Percentiles rank a stretch among this genome's conserved stretches.
phyloP scores from a whole-genome alignment of 1,139 yeast species.

The Hemisphaericaspora xylofermentans region DNA sequence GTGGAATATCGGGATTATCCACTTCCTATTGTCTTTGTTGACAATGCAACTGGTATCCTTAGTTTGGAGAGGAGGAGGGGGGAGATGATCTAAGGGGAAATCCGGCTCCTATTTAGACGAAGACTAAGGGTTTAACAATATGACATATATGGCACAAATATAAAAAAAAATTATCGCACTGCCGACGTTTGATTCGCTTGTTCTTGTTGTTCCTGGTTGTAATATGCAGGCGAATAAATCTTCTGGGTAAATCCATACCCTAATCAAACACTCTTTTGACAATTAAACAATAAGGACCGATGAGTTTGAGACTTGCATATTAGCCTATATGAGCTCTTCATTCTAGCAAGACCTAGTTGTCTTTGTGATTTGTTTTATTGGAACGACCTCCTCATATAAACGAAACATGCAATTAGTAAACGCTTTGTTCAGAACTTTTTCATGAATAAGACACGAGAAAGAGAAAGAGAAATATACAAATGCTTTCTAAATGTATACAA shows the following conservation, averaged over 20 bases:
- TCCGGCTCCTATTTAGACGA: background rate
- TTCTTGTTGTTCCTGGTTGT: too few relatives aligned
- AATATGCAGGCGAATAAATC: too few relatives aligned
- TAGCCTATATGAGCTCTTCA: background rate
- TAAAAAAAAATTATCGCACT: too few relatives aligned
- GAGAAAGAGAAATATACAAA: too few relatives aligned
- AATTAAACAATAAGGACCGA: background rate
- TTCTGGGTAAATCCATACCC: background rate
- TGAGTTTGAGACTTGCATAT: background rate
- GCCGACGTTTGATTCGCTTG: too few relatives aligned
- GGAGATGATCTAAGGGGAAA: background rate
- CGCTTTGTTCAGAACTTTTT: background rate
- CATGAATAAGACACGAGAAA: background rate
- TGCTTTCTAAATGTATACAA: too few relatives aligned
- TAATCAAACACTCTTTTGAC: background rate
- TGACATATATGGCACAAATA: too few relatives aligned
- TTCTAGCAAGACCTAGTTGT: background rate
- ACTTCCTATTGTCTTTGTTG: background rate
- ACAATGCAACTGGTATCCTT: background rate
- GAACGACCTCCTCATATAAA: background rate
- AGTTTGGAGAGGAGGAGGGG: background rate
- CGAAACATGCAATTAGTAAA: too few relatives aligned
- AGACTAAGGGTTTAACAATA: background rate
- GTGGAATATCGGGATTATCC: too few relatives aligned
- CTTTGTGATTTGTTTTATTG: background rate